These are phyloP conservation scores for Blumeriella jaapii DNA, from an alignment of 2,329 filamentous ascomycete genomes.

Conservation along the genomic window DNA sequence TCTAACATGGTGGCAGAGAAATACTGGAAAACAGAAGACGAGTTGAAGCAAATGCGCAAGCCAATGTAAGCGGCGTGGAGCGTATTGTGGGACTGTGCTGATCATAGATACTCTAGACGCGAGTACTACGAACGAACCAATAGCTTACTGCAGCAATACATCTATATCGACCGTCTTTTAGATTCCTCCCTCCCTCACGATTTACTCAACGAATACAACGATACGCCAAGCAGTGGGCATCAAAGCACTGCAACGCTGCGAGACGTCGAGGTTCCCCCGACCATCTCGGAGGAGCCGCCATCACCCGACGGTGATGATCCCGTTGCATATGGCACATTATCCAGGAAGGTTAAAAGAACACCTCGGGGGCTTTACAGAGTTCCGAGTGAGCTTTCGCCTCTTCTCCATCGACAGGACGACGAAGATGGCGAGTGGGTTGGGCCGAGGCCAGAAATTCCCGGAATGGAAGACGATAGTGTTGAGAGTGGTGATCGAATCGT, in stretches of 20 bases:
- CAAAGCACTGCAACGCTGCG: constrained; percentile 28
- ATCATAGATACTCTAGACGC: constrained; percentile 36
- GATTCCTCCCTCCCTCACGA: constrained; percentile 90
- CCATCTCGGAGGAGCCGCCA: constrained; percentile 59
- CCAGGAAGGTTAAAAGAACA: constrained; percentile 58
- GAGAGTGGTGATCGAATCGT: constrained; percentile 68
- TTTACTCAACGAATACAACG: constrained; percentile 78
- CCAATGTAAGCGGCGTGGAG: constrained; percentile 41
- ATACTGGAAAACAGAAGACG: constrained; percentile 73
- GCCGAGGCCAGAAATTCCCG: constrained; percentile 49
- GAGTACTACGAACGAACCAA: constrained; percentile 86
- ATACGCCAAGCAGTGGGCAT: constrained; percentile 26
- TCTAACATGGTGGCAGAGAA: constrained; percentile 38
- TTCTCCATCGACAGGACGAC: constrained; percentile 32
- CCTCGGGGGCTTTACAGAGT: constrained; percentile 74
- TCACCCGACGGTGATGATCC: constrained; percentile 18
- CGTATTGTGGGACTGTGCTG: constrained; percentile 10
- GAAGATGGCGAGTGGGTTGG: constrained; percentile 34
- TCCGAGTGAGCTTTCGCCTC: constrained; percentile 52
- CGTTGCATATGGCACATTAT: constrained; percentile 24
- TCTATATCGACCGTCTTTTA: constrained; percentile 83
- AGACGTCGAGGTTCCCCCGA: constrained; percentile 55
- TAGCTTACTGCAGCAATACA: constrained; percentile 77
- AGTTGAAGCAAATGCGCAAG: constrained; percentile 60
- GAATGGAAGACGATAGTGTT: constrained; percentile 60